phyloP scores from a whole-genome alignment of 169 alveolate genomes.

The Plasmodium inui region DNA sequence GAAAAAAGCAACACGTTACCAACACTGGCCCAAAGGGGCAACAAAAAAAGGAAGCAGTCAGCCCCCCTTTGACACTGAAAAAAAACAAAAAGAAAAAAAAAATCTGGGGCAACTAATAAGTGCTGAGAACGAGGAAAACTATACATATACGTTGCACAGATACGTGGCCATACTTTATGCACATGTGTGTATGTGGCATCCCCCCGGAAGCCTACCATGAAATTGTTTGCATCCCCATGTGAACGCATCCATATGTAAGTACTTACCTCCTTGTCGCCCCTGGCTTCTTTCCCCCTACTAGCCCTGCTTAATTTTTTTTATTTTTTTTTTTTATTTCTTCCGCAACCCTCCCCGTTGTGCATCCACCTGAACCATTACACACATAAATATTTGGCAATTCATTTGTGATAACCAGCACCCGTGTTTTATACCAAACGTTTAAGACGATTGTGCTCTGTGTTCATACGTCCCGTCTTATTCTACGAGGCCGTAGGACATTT shows the following conservation, averaged over 20 bases:
- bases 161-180: neutral
- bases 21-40: neutral
- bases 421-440: neutral
- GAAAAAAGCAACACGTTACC: neutral
- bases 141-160: neutral
- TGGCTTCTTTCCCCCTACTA: neutral
- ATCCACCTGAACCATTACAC: neutral
- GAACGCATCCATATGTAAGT: neutral
- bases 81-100: no score
- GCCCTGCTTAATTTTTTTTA: neutral
- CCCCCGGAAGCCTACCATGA: neutral
- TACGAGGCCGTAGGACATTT: neutral
- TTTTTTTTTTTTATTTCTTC: neutral
- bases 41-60: neutral
- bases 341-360: neutral
- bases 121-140: neutral
- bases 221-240: neutral
- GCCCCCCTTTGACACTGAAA: neutral
- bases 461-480: neutral
- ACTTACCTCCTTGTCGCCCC: neutral
- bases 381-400: neutral
- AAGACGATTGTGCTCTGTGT: neutral
- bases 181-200: neutral
- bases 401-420: neutral
- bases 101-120: neutral